These are phyloP conservation scores for Protostelium mycophagum DNA, from an alignment of 78 protist genomes.

Conservation along the genomic window DNA sequence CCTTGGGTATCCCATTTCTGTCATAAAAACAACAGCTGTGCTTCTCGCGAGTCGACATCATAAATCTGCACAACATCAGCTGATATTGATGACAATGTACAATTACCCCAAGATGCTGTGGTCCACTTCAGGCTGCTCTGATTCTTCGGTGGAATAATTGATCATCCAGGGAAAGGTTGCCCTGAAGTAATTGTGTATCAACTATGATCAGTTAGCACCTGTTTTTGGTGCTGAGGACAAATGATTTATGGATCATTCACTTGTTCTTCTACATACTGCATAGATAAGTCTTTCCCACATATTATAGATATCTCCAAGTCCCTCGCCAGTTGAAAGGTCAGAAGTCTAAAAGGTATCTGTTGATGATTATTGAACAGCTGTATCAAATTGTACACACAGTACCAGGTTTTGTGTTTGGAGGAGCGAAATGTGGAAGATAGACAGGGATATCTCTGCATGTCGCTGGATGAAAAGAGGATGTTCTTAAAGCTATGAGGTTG, in stretches of 20 bases:
- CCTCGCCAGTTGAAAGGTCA: background rate
- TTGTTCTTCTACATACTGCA: background rate
- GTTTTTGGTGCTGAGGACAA: too few species aligned
- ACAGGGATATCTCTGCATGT: background rate
- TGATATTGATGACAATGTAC: too few species aligned
- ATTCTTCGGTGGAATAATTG: background rate
- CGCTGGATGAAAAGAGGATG: background rate
- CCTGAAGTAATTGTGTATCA: background rate
- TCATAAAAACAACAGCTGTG: too few species aligned
- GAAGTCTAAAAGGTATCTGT: background rate
- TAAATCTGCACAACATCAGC: too few species aligned
- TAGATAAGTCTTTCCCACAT: background rate
- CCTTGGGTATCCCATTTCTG: too few species aligned
- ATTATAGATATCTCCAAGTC: background rate
- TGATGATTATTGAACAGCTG: background rate
- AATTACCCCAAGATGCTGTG: background rate
- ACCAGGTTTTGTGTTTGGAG: background rate
- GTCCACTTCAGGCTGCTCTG: background rate
- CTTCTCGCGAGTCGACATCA: too few species aligned
- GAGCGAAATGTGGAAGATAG: background rate
- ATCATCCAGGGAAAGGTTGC: background rate
- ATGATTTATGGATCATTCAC: background rate
- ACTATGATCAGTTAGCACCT: background rate
- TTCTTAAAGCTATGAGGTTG: background rate
- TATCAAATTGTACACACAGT: background rate